Evolutionary conservation across 73 alveolate genomes (phyloP).

Genomic region (Paramecium sexaurelia): DNA sequence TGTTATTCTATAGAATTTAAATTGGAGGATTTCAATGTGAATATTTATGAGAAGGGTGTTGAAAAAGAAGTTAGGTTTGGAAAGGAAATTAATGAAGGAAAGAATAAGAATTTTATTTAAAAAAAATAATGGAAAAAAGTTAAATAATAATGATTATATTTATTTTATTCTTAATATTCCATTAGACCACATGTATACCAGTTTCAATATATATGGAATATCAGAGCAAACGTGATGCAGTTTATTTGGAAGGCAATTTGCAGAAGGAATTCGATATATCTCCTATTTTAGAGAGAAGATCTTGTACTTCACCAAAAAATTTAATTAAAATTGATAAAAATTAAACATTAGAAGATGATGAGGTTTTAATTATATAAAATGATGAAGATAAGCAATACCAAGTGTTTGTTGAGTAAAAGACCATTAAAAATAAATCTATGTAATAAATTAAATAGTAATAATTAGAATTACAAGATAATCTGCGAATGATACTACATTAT

Average conservation of each 20-base stretch:
- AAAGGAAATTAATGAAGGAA: slow-evolving; percentile 45
- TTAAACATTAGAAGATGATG: background rate
- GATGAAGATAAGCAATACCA: background rate
- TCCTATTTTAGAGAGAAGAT: background rate
- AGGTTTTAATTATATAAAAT: background rate
- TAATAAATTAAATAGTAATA: background rate
- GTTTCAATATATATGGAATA: background rate
- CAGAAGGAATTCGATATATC: background rate
- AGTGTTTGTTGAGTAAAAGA: background rate
- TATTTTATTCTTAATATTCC: background rate
- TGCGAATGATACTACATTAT: background rate
- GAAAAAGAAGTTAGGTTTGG: slow-evolving; percentile 50
- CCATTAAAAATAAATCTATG: background rate
- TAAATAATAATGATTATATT: slow-evolving; percentile 49
- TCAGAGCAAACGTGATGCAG: background rate
- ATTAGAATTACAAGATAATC: background rate
- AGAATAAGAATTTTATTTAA: slow-evolving; percentile 62
- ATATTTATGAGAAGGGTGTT: slow-evolving; percentile 56
- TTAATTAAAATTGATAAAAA: background rate
- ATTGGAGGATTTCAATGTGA: slow-evolving; percentile 96
- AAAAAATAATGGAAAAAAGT: slow-evolving; percentile 28
- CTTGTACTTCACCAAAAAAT: slow-evolving; percentile 6
- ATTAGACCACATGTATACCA: background rate
- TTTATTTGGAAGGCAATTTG: background rate
- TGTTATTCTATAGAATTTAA: slow-evolving; percentile 93